These are phyloP conservation scores for Bretziella fagacearum DNA, from an alignment of 2,329 filamentous ascomycete genomes.

Conservation along the genomic window DNA sequence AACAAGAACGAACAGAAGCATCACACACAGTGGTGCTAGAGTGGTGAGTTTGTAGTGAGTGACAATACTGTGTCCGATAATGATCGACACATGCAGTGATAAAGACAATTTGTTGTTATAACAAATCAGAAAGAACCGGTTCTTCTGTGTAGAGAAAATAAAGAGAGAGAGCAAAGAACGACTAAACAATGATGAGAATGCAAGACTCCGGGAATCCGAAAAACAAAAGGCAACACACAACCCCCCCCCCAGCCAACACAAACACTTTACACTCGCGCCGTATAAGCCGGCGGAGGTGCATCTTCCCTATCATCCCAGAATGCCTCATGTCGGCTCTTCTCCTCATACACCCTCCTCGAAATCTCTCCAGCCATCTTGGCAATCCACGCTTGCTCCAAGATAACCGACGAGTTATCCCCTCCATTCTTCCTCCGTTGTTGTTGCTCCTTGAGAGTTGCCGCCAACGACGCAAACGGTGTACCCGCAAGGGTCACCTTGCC, in stretches of 20 bases:
- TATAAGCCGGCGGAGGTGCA: conserved; percentile 44
- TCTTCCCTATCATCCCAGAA: conserved; percentile 41
- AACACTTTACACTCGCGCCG: conserved; percentile 21
- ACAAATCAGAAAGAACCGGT: conserved; percentile 1
- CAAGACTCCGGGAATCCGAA: conserved; percentile 4
- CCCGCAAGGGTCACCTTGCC: neutral
- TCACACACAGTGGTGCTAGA: neutral
- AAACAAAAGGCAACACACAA: neutral
- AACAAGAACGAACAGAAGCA: conserved; percentile 3
- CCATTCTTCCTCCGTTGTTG: conserved; percentile 17
- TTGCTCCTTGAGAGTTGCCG: conserved; percentile 9
- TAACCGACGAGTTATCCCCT: conserved; percentile 38
- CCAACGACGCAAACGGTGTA: conserved; percentile 11
- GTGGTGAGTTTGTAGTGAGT: neutral
- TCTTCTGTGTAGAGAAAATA: conserved; percentile 3
- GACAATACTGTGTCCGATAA: too few relatives aligned
- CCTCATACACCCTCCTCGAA: conserved; percentile 69
- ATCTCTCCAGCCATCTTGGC: conserved; percentile 91
- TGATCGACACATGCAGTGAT: neutral
- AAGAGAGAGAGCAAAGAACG: neutral
- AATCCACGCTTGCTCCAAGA: conserved; percentile 71
- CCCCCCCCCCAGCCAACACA: neutral
- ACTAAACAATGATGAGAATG: neutral
- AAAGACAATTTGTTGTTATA: neutral
- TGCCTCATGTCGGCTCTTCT: conserved; percentile 45